A percentile compares a stretch with the other conserved stretches of the same genome.
These are phyloP conservation scores for Neofusicoccum parvum DNA, from an alignment of 2,329 filamentous ascomycete species.

Conservation along the genomic window DNA sequence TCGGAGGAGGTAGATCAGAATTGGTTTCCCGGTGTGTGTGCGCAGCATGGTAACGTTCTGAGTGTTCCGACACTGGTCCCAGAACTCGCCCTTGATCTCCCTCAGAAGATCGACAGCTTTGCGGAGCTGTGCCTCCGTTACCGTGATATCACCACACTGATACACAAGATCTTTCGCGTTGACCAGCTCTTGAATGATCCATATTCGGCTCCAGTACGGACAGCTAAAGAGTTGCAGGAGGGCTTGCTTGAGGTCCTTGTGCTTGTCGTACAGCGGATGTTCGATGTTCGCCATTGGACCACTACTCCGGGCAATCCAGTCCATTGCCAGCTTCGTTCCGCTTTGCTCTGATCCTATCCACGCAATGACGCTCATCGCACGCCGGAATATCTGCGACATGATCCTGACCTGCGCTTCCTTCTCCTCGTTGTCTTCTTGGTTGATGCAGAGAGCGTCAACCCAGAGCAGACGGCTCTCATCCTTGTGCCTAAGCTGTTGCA, in stretches of 20 bases:
- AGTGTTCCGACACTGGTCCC: neutral
- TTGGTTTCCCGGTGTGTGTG: neutral
- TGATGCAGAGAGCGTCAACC: neutral
- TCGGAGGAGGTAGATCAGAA: neutral
- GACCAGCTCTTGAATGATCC: slow-evolving; percentile 1
- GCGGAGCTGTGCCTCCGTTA: neutral
- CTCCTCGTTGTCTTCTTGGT: neutral
- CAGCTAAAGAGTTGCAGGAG: neutral
- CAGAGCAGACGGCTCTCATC: neutral
- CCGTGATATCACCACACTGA: neutral
- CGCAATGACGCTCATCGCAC: neutral
- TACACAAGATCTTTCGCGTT: neutral
- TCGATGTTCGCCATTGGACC: neutral
- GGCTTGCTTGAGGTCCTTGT: neutral
- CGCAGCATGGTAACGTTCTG: neutral
- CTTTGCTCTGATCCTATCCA: neutral
- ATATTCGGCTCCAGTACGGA: neutral
- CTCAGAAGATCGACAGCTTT: neutral
- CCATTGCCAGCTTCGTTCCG: neutral
- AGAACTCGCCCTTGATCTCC: neutral
- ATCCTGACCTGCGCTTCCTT: neutral
- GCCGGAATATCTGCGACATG: neutral
- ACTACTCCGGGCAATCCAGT: neutral
- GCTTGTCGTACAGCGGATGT: neutral
- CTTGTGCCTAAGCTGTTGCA: neutral